phyloP scores from a whole-genome alignment of 2,329 filamentous ascomycete species.

The Elsinoe fawcettii region DNA sequence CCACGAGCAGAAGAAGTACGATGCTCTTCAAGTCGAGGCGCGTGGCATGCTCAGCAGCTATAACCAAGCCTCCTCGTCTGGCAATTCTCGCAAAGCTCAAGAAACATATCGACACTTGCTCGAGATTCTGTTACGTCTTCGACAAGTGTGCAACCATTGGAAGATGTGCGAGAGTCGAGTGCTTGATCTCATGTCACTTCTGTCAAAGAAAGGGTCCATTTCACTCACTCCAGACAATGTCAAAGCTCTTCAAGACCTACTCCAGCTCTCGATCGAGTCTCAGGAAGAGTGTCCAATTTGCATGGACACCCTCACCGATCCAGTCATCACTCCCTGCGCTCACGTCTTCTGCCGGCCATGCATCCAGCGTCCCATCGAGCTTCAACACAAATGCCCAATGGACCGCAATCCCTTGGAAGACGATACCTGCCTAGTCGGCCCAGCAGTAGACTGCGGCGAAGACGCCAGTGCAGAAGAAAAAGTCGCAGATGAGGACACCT shows the following conservation, averaged over 20 bases:
- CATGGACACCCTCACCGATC: slow-evolving; percentile 60
- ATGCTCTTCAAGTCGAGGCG: slow-evolving; percentile 66
- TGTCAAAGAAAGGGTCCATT: slow-evolving; percentile 61
- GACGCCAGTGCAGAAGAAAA: slow-evolving; percentile 35
- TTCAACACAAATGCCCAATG: slow-evolving; percentile 75
- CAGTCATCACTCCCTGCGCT: slow-evolving; percentile 78
- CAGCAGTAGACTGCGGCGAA: slow-evolving; percentile 47
- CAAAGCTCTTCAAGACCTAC: slow-evolving; percentile 62
- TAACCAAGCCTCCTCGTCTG: slow-evolving; percentile 33
- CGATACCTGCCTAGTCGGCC: slow-evolving; percentile 54
- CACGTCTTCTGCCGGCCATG: slow-evolving; percentile 71
- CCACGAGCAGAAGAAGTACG: slow-evolving; percentile 70
- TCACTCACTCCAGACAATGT: slow-evolving; percentile 65
- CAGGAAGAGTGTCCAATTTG: slow-evolving; percentile 81
- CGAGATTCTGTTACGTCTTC: slow-evolving; percentile 71
- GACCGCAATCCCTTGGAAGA: slow-evolving; percentile 63
- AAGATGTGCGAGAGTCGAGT: slow-evolving; percentile 68
- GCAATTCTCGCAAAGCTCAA: slow-evolving; percentile 22
- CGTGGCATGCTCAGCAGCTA: slow-evolving; percentile 60
- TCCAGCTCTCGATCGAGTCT: slow-evolving; percentile 68
- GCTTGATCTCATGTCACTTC: slow-evolving; percentile 59
- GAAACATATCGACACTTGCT: slow-evolving; percentile 66
- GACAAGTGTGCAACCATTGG: slow-evolving; percentile 87
- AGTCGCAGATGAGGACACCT: slow-evolving; percentile 51
- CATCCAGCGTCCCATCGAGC: slow-evolving; percentile 64